phyloP scores from a whole-genome alignment of 176 grass and related monocot genomes.

The Ensete glaucum region DNA sequence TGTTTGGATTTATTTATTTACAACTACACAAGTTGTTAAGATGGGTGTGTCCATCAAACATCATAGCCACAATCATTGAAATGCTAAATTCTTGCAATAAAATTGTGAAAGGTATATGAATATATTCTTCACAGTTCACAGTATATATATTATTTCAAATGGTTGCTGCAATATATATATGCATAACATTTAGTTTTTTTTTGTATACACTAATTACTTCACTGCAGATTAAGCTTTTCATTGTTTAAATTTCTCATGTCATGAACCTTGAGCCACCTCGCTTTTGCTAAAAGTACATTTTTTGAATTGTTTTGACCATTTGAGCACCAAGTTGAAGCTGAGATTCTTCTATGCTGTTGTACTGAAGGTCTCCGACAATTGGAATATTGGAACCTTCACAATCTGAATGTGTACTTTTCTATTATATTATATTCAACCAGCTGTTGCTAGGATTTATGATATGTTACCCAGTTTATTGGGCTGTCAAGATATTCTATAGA shows the following conservation, averaged over 20 bases:
- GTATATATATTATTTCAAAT: too few relatives aligned
- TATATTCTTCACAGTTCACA: too few relatives aligned
- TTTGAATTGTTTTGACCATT: neutral
- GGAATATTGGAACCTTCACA: neutral
- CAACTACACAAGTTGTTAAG: too few relatives aligned
- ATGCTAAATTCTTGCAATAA: too few relatives aligned
- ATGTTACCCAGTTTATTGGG: neutral
- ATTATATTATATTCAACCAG: neutral
- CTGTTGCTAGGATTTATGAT: neutral
- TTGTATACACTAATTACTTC: too few relatives aligned
- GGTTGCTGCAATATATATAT: too few relatives aligned
- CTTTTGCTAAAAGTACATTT: neutral
- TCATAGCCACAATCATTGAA: too few relatives aligned
- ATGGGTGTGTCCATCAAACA: too few relatives aligned
- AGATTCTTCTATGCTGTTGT: neutral
- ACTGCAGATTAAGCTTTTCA: neutral
- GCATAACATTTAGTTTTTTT: too few relatives aligned
- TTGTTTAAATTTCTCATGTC: neutral
- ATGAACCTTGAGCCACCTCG: neutral
- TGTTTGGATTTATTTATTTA: too few relatives aligned
- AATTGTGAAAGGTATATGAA: too few relatives aligned
- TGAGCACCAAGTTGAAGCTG: neutral
- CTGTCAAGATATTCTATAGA: too few relatives aligned
- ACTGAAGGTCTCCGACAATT: neutral
- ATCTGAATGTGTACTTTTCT: neutral